Percentiles rank a stretch among this genome's conserved stretches.
phyloP scores from a whole-genome alignment of 2,329 filamentous ascomycete species.

The Xylariaceae sp. region DNA sequence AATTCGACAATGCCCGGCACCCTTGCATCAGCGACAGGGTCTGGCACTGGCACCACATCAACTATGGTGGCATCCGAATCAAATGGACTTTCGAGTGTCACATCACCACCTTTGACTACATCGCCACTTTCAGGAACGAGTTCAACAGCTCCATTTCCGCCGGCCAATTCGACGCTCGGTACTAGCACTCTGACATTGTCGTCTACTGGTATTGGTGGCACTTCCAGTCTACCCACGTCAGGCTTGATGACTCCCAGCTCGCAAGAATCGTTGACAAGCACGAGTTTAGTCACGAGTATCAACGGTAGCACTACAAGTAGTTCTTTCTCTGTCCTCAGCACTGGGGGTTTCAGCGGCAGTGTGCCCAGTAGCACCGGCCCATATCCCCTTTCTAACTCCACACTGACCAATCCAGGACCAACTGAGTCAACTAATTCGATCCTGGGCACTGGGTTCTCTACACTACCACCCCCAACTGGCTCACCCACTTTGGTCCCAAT shows the following conservation, averaged over 20 bases:
- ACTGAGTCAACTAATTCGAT: conserved; percentile 7
- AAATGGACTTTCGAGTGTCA: background rate
- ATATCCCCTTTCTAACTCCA: conserved; percentile 13
- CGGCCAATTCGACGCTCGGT: conserved; percentile 12
- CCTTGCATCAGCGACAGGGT: background rate
- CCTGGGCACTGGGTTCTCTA: conserved; percentile 8
- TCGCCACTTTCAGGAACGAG: background rate
- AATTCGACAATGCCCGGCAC: conserved; percentile 4
- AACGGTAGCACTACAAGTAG: background rate
- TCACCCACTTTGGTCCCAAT: background rate
- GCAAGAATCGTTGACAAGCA: background rate
- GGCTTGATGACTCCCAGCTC: background rate
- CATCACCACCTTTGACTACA: conserved; percentile 3
- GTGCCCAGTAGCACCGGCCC: background rate
- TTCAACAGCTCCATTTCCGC: conserved; percentile 9
- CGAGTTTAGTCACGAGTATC: background rate
- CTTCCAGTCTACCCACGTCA: conserved; percentile 3
- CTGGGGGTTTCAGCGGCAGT: background rate
- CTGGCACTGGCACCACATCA: background rate
- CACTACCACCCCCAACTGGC: background rate
- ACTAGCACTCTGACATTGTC: background rate
- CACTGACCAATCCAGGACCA: background rate
- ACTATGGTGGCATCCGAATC: background rate
- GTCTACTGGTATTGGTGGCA: background rate
- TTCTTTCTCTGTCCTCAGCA: background rate